Evolutionary conservation across 73 alveolate species (phyloP).

Genomic region (Paramecium tetraurelia): DNA sequence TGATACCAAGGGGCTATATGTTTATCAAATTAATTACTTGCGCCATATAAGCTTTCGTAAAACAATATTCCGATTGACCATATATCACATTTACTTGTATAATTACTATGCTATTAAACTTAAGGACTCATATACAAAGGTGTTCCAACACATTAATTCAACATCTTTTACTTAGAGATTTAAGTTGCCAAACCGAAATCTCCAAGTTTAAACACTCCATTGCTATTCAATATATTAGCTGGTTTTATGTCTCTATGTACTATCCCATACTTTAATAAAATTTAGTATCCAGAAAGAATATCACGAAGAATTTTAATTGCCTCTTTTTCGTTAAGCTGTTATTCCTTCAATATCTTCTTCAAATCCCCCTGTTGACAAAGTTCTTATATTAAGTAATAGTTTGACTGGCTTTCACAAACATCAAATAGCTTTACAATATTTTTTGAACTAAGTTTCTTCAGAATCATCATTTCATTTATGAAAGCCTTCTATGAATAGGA

Average conservation of each 20-base stretch:
- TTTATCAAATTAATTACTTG: neutral
- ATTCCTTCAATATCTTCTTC: neutral
- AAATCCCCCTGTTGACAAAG: slow-evolving; percentile 1
- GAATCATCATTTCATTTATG: neutral
- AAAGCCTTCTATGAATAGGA: neutral
- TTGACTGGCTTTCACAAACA: neutral
- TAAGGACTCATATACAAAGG: slow-evolving; percentile 57
- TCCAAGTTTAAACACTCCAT: slow-evolving; percentile 20
- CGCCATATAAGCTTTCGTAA: slow-evolving; percentile 20
- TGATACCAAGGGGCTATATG: neutral
- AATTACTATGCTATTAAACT: neutral
- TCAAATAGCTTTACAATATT: neutral
- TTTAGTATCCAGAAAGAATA: slow-evolving; percentile 5
- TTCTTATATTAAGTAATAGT: neutral
- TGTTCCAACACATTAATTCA: slow-evolving; percentile 33
- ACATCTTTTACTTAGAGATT: neutral
- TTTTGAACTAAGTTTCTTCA: neutral
- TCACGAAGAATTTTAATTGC: neutral
- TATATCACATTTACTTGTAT: slow-evolving; percentile 42
- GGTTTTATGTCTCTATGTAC: too few species aligned
- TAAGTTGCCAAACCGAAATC: slow-evolving; percentile 53
- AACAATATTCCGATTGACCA: slow-evolving; percentile 53
- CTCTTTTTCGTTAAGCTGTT: neutral
- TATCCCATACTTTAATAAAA: neutral
- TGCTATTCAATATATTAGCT: slow-evolving; percentile 38